phyloP scores from a whole-genome alignment of 2,329 filamentous ascomycete genomes.

The Aureobasidium musti region DNA sequence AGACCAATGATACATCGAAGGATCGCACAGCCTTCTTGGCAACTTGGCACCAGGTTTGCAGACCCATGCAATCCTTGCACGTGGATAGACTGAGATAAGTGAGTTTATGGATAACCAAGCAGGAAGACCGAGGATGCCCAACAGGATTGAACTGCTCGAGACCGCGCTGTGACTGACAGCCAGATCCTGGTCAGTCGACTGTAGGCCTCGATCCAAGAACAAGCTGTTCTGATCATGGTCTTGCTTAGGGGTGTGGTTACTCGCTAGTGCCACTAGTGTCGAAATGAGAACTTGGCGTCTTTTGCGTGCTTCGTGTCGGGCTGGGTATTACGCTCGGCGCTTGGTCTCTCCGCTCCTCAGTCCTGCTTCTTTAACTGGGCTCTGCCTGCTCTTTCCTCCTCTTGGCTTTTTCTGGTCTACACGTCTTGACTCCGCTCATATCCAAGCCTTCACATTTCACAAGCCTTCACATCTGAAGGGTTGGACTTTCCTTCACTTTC shows the following conservation, averaged over 20 bases:
- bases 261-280: too few species aligned
- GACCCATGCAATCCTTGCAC: not conserved
- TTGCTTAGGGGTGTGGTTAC: too few species aligned
- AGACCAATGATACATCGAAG: not conserved
- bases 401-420: not conserved
- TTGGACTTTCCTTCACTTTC: not conserved
- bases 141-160: too few species aligned
- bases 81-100: too few species aligned
- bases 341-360: not conserved
- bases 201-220: too few species aligned
- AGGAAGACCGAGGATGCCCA: too few species aligned
- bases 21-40: constrained; percentile 3
- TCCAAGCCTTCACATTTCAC: not conserved
- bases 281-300: too few species aligned
- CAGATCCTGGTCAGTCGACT: not conserved
- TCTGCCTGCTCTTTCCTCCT: not conserved
- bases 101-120: too few species aligned
- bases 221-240: too few species aligned
- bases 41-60: not conserved
- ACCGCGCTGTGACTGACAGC: not conserved
- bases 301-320: too few species aligned
- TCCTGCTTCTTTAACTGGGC: not conserved
- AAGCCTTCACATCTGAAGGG: not conserved
- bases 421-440: constrained; percentile 5
- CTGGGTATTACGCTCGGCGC: not conserved